These are phyloP conservation scores for Calonectria henricotiae DNA, from an alignment of 2,329 filamentous ascomycete genomes.

Conservation along the genomic window DNA sequence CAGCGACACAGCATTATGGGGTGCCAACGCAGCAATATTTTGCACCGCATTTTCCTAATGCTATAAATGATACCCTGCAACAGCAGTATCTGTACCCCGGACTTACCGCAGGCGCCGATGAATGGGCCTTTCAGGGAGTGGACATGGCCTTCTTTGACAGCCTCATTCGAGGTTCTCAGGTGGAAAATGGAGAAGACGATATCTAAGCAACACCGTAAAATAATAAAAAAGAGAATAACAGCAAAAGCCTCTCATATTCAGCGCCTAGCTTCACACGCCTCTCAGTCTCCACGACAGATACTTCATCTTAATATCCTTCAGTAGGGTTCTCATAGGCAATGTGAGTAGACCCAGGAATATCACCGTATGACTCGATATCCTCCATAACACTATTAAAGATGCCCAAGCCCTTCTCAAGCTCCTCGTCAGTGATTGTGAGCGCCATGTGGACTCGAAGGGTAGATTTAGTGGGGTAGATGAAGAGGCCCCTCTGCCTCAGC, in stretches of 20 bases:
- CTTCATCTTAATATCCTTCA: background rate
- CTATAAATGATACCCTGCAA: conserved; percentile 17
- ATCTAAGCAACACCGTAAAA: background rate
- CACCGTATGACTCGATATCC: conserved; percentile 3
- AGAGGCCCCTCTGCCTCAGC: background rate
- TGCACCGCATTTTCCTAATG: background rate
- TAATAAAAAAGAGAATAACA: background rate
- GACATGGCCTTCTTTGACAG: conserved; percentile 42
- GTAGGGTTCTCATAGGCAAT: background rate
- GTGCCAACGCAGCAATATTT: conserved; percentile 12
- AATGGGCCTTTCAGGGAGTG: conserved; percentile 41
- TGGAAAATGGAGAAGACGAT: background rate
- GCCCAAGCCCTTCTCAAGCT: background rate
- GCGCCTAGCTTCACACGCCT: background rate
- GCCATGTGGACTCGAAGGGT: conserved; percentile 4
- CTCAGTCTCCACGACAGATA: background rate
- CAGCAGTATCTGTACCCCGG: conserved; percentile 30
- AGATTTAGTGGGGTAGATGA: background rate
- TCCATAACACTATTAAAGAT: conserved; percentile 2
- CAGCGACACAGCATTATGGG: background rate
- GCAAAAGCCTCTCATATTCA: background rate
- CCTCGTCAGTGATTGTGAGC: conserved; percentile 6
- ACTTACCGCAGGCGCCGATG: conserved; percentile 28
- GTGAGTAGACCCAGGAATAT: conserved; percentile 10
- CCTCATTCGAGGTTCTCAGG: conserved; percentile 28